Percentiles rank a stretch among this genome's conserved stretches.
These are phyloP conservation scores for Mucor sp. DNA, from an alignment of 371 early-diverging fungal species.

Conservation along the genomic window DNA sequence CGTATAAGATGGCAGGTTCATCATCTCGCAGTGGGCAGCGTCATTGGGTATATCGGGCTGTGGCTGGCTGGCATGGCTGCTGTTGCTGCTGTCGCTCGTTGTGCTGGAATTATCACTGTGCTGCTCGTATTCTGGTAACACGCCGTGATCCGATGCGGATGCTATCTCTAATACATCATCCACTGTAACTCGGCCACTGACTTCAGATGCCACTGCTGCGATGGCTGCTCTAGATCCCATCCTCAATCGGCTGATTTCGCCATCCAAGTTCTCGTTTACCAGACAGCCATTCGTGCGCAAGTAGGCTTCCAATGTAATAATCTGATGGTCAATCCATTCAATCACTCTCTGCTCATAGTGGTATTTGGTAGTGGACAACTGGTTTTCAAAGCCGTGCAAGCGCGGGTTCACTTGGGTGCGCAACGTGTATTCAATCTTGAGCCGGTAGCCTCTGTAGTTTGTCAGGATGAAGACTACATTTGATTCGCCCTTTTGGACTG, in stretches of 20 bases:
- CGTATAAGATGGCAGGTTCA: not conserved
- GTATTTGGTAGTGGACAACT: conserved; percentile 30
- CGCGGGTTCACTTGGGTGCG: conserved; percentile 45
- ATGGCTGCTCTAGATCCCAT: conserved; percentile 52
- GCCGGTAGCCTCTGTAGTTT: conserved; percentile 36
- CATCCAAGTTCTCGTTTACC: conserved; percentile 31
- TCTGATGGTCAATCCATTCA: conserved; percentile 50
- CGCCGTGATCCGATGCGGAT: conserved; percentile 23
- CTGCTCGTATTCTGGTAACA: conserved; percentile 37
- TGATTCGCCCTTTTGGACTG: conserved; percentile 3
- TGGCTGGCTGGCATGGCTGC: not conserved
- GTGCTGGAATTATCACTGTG: not conserved
- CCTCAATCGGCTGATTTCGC: conserved; percentile 37
- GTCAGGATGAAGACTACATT: conserved; percentile 24
- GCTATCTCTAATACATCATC: conserved; percentile 48
- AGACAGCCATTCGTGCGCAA: conserved; percentile 38
- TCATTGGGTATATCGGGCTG: not conserved
- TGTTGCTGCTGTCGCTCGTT: conserved; percentile 2
- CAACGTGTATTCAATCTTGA: conserved; percentile 42
- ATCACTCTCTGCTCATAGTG: conserved; percentile 43
- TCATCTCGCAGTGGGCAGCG: not conserved
- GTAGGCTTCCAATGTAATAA: conserved; percentile 34
- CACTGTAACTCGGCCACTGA: conserved; percentile 42
- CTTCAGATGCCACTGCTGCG: conserved; percentile 39
- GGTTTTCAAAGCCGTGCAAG: conserved; percentile 34